A percentile compares a stretch with the other conserved stretches of the same genome.
phyloP scores from a whole-genome alignment of 2,329 filamentous ascomycete genomes.

The Aspergillus sp. region DNA sequence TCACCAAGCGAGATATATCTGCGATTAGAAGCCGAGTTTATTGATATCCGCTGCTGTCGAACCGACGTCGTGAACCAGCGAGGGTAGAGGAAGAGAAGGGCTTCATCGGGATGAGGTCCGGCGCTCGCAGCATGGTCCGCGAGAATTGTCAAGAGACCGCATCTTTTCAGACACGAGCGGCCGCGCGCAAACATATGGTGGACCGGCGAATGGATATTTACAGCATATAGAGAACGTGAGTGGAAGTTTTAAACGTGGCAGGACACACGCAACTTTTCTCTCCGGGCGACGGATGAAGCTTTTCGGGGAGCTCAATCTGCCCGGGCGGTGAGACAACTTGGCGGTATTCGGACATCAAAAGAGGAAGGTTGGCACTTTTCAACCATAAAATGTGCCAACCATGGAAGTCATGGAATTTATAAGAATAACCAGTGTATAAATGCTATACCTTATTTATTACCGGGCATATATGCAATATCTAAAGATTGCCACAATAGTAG shows the following conservation, averaged over 20 bases:
- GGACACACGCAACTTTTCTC: background rate
- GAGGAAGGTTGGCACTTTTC: no score
- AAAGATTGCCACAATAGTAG: background rate
- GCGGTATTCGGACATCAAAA: no score
- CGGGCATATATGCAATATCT: background rate
- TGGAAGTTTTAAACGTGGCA: background rate
- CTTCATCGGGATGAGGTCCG: slow-evolving; percentile 37
- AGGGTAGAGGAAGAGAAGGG: slow-evolving; percentile 48
- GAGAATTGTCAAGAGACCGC: slow-evolving; percentile 34
- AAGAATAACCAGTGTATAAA: no score
- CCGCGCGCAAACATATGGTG: slow-evolving; percentile 45
- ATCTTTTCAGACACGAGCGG: slow-evolving; percentile 41
- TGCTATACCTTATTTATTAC: no score
- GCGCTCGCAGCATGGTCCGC: slow-evolving; percentile 31
- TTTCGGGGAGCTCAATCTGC: background rate
- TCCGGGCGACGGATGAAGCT: background rate
- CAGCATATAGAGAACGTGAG: background rate
- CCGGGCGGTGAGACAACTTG: background rate
- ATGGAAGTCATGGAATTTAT: no score
- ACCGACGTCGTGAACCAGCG: slow-evolving; percentile 36
- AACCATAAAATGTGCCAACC: no score
- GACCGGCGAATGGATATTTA: slow-evolving; percentile 13
- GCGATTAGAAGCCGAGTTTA: background rate
- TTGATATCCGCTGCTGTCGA: slow-evolving; percentile 17
- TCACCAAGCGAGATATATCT: background rate